A percentile compares a stretch with the other conserved stretches of the same genome.
phyloP scores from a whole-genome alignment of 2,329 filamentous ascomycete genomes.

The Claviceps monticola region DNA sequence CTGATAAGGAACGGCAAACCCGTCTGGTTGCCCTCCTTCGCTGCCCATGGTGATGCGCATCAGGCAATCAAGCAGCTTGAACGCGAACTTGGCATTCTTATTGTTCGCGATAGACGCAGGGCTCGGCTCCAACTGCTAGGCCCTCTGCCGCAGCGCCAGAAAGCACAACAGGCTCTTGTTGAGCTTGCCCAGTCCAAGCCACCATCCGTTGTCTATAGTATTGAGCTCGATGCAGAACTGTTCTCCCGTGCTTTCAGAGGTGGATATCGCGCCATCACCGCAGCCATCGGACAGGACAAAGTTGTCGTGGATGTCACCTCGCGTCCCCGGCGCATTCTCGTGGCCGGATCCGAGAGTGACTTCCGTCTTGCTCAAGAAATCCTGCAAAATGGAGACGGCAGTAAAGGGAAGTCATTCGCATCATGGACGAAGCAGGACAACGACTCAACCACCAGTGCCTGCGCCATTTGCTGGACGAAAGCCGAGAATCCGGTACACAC shows the following conservation, averaged over 20 bases:
- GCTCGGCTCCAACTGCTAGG: neutral
- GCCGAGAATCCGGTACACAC: conserved; percentile 21
- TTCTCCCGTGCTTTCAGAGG: conserved; percentile 19
- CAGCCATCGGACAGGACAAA: conserved; percentile 14
- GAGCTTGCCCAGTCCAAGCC: neutral
- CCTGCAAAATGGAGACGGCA: neutral
- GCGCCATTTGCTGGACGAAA: conserved; percentile 23
- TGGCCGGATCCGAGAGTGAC: conserved; percentile 12
- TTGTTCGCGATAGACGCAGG: neutral
- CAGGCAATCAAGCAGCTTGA: neutral
- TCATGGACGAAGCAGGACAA: neutral
- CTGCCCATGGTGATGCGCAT: conserved; percentile 4
- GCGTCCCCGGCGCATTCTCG: conserved; percentile 15
- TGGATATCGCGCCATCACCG: conserved; percentile 16
- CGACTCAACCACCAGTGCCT: conserved; percentile 7
- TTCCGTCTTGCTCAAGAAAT: conserved; percentile 3
- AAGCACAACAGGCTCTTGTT: neutral
- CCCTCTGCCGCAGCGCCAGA: neutral
- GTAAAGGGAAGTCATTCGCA: neutral
- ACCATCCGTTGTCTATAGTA: conserved; percentile 1
- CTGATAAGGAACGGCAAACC: conserved; percentile 11
- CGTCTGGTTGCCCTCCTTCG: conserved; percentile 20
- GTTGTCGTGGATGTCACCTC: conserved; percentile 19
- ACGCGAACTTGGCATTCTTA: neutral
- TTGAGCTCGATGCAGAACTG: conserved; percentile 14